Conservation (phyloP, 2,329 filamentous ascomycete species). For the Alternaria sp. region DNA sequence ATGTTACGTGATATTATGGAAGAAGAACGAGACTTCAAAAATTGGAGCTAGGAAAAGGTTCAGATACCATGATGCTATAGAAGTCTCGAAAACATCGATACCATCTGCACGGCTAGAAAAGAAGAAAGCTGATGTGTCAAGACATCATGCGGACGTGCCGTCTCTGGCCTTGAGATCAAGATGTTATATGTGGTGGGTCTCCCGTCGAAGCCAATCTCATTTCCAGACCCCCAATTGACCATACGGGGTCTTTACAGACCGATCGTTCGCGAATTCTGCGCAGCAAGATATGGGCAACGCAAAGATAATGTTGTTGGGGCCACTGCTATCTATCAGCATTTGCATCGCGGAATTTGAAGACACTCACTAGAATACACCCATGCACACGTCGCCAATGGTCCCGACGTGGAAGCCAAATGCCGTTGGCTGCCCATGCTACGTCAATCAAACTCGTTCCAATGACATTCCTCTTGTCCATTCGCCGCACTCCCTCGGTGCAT, state of each 20-base stretch:
- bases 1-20: neutral
- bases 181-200: neutral
- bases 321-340: neutral
- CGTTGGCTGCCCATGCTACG: neutral
- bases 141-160: neutral
- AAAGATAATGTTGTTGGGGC: neutral
- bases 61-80: neutral
- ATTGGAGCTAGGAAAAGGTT: neutral
- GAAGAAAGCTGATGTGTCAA: neutral
- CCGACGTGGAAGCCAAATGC: neutral
- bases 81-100: neutral
- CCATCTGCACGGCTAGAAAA: neutral
- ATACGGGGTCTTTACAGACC: neutral
- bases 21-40: neutral
- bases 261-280: neutral
- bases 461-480: neutral
- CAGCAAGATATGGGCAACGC: neutral
- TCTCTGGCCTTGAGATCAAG: neutral
- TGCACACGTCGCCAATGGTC: neutral
- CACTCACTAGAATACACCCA: too few species aligned
- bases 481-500: neutral
- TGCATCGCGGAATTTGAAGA: neutral
- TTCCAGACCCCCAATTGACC: neutral
- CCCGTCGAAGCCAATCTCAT: neutral
- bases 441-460: neutral